A percentile compares a stretch with the other conserved stretches of the same genome.
Evolutionary conservation across 176 grass and related monocot species (phyloP).

Genomic region (Rhynchospora pubera): DNA sequence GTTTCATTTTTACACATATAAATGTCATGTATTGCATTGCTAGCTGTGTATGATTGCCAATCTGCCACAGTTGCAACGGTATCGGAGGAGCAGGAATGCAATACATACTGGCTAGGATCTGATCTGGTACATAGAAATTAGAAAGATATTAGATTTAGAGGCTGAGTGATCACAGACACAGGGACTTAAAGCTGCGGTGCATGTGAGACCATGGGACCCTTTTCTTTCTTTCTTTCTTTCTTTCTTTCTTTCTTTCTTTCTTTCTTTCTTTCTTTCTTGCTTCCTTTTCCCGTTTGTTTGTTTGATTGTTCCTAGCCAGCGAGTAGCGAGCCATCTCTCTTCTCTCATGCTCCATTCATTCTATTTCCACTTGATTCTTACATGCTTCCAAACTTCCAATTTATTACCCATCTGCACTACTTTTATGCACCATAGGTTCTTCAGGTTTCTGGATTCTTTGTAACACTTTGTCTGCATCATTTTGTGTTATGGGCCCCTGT

Average conservation of each 20-base stretch:
- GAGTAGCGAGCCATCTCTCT: neutral
- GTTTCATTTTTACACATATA: neutral
- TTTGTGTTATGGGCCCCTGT: neutral
- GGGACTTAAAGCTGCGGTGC: neutral
- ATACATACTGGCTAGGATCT: neutral
- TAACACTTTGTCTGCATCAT: neutral
- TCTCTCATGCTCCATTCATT: neutral
- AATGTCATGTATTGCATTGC: neutral
- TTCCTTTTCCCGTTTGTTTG: neutral
- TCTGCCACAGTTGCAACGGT: neutral
- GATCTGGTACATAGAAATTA: neutral
- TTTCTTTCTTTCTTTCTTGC: no score
- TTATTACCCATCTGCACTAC: neutral
- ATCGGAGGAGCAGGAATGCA: neutral
- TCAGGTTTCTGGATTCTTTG: neutral
- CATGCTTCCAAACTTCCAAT: slow-evolving; percentile 20
- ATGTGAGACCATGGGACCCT: slow-evolving; percentile 13
- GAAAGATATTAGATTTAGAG: neutral
- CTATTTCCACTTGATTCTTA: neutral
- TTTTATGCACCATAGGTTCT: neutral
- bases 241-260: no score
- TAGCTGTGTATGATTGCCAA: neutral
- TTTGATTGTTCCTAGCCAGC: neutral
- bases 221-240: no score
- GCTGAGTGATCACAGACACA: neutral